Conservation (phyloP, 306 rosid genomes). For the Vigna trinervia region DNA sequence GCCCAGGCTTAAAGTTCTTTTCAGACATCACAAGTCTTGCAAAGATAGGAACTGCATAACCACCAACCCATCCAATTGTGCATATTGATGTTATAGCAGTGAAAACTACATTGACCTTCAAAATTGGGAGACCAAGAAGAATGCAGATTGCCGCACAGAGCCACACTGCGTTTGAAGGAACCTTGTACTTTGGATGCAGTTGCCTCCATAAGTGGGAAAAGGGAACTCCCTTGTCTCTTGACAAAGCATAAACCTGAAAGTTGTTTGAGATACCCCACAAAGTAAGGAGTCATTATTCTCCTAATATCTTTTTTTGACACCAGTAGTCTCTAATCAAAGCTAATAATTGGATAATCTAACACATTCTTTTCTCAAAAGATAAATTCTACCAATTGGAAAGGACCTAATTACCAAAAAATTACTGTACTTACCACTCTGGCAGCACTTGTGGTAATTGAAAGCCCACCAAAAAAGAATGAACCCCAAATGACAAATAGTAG, state of each 20-base stretch:
- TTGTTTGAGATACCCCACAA: slow-evolving; percentile 17
- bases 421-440: slow-evolving; percentile 78
- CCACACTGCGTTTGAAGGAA: slow-evolving; percentile 91
- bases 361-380: slow-evolving; percentile 2
- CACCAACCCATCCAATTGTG: slow-evolving; percentile 91
- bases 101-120: slow-evolving; percentile 73
- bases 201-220: slow-evolving; percentile 72
- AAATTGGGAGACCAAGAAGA: slow-evolving; percentile 81
- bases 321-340: too few relatives aligned
- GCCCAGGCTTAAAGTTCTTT: slow-evolving; percentile 73
- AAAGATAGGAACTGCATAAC: slow-evolving; percentile 88
- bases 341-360: not conserved
- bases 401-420: not conserved
- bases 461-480: slow-evolving; percentile 90
- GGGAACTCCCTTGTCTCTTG: slow-evolving; percentile 84
- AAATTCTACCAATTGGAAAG: not conserved
- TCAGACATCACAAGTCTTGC: slow-evolving; percentile 83
- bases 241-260: slow-evolving; percentile 80
- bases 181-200: slow-evolving; percentile 77
- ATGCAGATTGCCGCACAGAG: slow-evolving; percentile 83
- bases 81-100: slow-evolving; percentile 83
- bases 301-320: not conserved
- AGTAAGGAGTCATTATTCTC: slow-evolving; percentile 18
- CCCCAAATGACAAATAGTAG: slow-evolving; percentile 79
- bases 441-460: slow-evolving; percentile 85